phyloP scores from a whole-genome alignment of 441 rosid species.

The Geranium incanum region DNA sequence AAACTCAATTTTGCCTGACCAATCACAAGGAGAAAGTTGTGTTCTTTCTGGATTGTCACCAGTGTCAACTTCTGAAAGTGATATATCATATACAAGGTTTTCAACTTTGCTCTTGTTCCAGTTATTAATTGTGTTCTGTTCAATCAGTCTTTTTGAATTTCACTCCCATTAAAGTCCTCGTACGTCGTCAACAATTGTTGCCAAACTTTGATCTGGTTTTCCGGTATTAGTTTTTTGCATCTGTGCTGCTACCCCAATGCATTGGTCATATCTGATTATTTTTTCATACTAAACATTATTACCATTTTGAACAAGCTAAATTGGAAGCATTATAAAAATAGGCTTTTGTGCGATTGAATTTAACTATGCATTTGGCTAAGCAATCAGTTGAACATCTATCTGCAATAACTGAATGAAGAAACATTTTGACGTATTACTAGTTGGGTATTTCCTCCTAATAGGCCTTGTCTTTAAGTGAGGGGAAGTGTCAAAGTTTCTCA shows the following conservation, averaged over 20 bases:
- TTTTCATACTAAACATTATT: too few species aligned
- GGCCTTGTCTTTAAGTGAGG: too few species aligned
- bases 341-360: neutral
- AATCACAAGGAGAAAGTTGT: slow-evolving; percentile 36
- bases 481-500: too few species aligned
- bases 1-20: slow-evolving; percentile 38
- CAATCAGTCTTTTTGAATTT: neutral
- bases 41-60: slow-evolving; percentile 62
- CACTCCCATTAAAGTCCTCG: neutral
- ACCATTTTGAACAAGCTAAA: neutral
- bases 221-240: neutral
- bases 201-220: neutral
- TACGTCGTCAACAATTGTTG: neutral
- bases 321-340: neutral
- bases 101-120: slow-evolving; percentile 20
- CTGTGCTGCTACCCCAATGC: neutral
- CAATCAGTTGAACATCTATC: neutral
- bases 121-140: slow-evolving; percentile 8
- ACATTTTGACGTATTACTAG: neutral
- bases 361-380: neutral
- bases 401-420: neutral
- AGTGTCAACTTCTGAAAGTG: slow-evolving; percentile 64
- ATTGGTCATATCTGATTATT: neutral
- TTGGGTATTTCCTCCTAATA: too few species aligned
- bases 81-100: slow-evolving; percentile 62